These are phyloP conservation scores for Truncatella angustata DNA, from an alignment of 2,329 filamentous ascomycete genomes.

Conservation along the genomic window DNA sequence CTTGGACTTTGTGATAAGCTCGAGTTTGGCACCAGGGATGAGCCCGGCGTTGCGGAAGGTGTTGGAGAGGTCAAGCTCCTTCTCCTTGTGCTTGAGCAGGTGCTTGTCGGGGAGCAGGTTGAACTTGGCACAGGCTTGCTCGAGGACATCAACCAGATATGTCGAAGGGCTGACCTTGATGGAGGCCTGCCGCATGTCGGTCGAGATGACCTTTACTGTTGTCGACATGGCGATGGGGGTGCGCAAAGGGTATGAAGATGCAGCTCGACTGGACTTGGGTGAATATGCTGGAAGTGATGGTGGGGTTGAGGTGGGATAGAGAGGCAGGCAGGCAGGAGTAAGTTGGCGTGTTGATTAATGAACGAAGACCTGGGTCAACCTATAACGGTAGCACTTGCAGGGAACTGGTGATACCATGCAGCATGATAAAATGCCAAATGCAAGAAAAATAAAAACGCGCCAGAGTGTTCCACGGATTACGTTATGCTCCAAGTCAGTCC, in stretches of 20 bases:
- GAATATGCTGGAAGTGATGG: no score
- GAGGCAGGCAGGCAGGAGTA: neutral
- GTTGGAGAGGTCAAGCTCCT: constrained; percentile 79
- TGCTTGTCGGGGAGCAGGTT: constrained; percentile 71
- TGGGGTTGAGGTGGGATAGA: neutral
- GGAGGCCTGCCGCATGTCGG: constrained; percentile 71
- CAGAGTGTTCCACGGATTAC: constrained; percentile 7
- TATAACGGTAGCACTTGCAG: neutral
- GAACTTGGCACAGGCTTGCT: constrained; percentile 84
- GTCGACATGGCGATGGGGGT: constrained; percentile 65
- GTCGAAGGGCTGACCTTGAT: constrained; percentile 83
- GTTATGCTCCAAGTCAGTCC: neutral
- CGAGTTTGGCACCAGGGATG: constrained; percentile 81
- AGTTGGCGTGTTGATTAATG: no score
- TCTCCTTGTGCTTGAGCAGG: constrained; percentile 85
- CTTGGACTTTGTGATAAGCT: constrained; percentile 83
- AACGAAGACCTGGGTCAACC: no score
- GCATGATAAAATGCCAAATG: neutral
- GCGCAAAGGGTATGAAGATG: no score
- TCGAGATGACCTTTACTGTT: constrained; percentile 84
- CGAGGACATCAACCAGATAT: constrained; percentile 79
- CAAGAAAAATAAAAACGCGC: neutral
- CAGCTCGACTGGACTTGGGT: no score
- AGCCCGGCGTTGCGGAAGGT: constrained; percentile 83
- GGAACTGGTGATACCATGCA: neutral